Evolutionary conservation across 257 asterid genomes (phyloP).

Genomic region (Salvia rosmarinus): DNA sequence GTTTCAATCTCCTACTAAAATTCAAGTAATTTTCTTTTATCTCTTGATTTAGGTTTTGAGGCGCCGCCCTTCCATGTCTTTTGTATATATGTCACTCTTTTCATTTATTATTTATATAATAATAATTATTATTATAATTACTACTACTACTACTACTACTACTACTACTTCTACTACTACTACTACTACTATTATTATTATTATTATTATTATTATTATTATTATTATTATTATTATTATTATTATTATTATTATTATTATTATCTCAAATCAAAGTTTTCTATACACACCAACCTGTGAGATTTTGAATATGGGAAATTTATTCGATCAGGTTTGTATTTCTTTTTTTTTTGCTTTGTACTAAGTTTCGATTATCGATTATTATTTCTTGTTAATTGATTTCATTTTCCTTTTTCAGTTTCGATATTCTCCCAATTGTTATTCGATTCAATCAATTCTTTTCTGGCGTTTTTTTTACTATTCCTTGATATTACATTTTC

Average conservation of each 20-base stretch:
- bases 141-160: too few relatives aligned
- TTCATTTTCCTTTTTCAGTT: too few relatives aligned
- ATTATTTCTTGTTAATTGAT: neutral
- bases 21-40: conserved; percentile 22
- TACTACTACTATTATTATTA: too few relatives aligned
- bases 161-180: too few relatives aligned
- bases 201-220: too few relatives aligned
- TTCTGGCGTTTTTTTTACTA: neutral
- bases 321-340: conserved; percentile 34
- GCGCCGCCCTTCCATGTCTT: conserved; percentile 34
- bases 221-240: too few relatives aligned
- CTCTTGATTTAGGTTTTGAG: conserved; percentile 39
- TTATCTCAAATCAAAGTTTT: neutral
- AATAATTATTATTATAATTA: too few relatives aligned
- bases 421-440: neutral
- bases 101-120: too few relatives aligned
- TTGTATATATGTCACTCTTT: conserved; percentile 22
- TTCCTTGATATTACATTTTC: neutral
- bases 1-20: neutral
- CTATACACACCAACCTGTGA: neutral
- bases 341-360: conserved; percentile 19
- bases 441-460: conserved; percentile 12
- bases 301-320: conserved; percentile 11
- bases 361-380: neutral
- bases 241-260: neutral